These are phyloP conservation scores for Mortierella sp. DNA, from an alignment of 371 early-diverging fungal species.

Conservation along the genomic window DNA sequence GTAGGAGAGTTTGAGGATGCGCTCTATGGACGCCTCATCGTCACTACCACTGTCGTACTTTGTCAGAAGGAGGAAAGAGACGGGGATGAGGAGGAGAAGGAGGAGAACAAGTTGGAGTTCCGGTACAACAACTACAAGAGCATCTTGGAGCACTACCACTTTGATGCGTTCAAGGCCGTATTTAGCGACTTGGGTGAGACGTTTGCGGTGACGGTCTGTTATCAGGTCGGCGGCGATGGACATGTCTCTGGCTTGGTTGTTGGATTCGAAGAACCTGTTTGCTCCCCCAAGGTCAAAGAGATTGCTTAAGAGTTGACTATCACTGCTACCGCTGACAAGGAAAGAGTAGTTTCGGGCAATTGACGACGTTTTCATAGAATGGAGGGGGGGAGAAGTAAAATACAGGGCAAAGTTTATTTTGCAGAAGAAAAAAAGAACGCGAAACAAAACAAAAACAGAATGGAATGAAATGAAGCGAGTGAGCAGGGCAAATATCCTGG, in stretches of 20 bases:
- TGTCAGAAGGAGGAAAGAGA: not conserved
- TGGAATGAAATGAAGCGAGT: not conserved
- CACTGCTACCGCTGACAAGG: not conserved
- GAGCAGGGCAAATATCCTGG: not conserved
- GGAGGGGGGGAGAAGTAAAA: no score
- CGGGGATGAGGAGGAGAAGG: not conserved
- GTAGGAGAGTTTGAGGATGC: slow-evolving; percentile 16
- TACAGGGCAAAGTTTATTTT: no score
- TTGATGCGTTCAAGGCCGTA: slow-evolving; percentile 1
- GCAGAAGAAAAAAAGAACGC: no score
- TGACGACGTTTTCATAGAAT: no score
- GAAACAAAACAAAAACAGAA: not conserved
- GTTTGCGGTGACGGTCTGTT: not conserved
- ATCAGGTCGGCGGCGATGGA: not conserved
- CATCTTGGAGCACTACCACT: slow-evolving; percentile 23
- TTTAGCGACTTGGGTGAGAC: not conserved
- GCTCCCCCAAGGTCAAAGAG: no score
- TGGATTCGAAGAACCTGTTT: no score
- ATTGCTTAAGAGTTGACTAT: no score
- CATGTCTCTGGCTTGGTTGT: not conserved
- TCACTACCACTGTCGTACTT: not conserved
- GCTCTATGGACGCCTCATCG: not conserved
- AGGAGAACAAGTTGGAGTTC: not conserved
- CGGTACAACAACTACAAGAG: not conserved
- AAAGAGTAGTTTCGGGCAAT: not conserved